Percentiles rank a stretch among this genome's conserved stretches.
These are phyloP conservation scores for Ustilaginoidea virens DNA, from an alignment of 2,329 filamentous ascomycete species.

Conservation along the genomic window DNA sequence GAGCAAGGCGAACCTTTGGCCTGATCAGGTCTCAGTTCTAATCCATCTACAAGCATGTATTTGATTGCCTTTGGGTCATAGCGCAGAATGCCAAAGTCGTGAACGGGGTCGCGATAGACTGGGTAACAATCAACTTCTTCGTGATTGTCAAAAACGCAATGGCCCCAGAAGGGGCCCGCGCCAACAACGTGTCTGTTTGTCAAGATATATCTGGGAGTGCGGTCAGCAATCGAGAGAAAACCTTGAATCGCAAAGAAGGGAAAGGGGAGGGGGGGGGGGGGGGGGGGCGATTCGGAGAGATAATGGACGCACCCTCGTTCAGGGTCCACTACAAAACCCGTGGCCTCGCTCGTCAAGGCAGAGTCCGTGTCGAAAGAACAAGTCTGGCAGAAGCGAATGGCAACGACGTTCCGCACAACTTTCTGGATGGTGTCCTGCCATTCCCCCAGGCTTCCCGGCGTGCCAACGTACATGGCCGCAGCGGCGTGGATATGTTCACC, in stretches of 20 bases:
- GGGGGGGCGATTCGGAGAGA: conserved; percentile 1
- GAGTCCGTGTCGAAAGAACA: conserved; percentile 96
- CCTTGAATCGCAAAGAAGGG: too few relatives aligned
- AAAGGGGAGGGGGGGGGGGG: too few relatives aligned
- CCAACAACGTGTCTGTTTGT: conserved; percentile 91
- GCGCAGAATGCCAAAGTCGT: conserved; percentile 93
- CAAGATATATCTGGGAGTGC: conserved; percentile 49
- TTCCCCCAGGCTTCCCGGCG: conserved; percentile 36
- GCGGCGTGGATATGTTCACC: conserved; percentile 23
- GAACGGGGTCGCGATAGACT: conserved; percentile 93
- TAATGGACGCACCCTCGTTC: conserved; percentile 53
- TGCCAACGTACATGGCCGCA: conserved; percentile 19
- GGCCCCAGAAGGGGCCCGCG: conserved; percentile 92
- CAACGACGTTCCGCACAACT: conserved; percentile 89
- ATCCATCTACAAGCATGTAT: conserved; percentile 79
- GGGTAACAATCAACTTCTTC: conserved; percentile 92
- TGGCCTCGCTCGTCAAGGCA: conserved; percentile 86
- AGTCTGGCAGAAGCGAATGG: conserved; percentile 97
- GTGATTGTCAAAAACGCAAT: conserved; percentile 97
- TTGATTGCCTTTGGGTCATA: conserved; percentile 95
- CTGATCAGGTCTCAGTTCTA: conserved; percentile 70
- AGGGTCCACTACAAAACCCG: conserved; percentile 93
- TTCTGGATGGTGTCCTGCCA: conserved; percentile 94
- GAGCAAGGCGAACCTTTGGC: conserved; percentile 53
- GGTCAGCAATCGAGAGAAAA: too few relatives aligned